Evolutionary conservation across 371 early-diverging fungal species (phyloP), one percentile per base, ranked within the genome.

Genomic region (Syncephalastrum sp.): DNA sequence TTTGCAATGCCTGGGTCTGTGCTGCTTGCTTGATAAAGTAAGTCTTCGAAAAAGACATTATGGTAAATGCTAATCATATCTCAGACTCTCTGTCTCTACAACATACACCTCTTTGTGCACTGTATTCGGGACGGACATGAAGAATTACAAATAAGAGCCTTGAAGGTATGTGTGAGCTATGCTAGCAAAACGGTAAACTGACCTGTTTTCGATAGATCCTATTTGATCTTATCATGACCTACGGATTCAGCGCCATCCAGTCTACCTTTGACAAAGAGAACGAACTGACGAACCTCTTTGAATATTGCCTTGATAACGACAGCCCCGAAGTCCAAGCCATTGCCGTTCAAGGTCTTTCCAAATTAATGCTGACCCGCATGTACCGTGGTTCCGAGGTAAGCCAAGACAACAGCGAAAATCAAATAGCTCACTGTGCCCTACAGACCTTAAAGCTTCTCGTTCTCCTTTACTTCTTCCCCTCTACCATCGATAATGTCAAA

Each of bases 1-100:
- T 21, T 70, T 92, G 23, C 86, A 91, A 57, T 93, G 94, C 56
- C 73, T 94, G 38, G 92, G 90, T 10, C 75, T 93, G 27, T 83
- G 83, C 56, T 92, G 93, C 58, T 67, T 82, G 7, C 66, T 92
- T 25, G 93, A 91, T 50, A 72, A 69, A 59, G 66, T 74, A 51
- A 38, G 38, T 5, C 0, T 7, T 2, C 14, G 3, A 19, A 19
- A 33, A 45, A 16, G 13, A 10, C 23, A 3, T 5, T 33, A 10
- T 16, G 17, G 44, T 43, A 2, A 16, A 17, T 7, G 41, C 13
- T 24, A 10, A 44, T 43, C n/a, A 16, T 10, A 3, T 19, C 13
- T 6, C 47, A 82, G 78, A 60, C 54, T 7, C 64, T 84, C 21
- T 81, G 80, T 13, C 62, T 71, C 21, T 73, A 79, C 33, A 82